Evolutionary conservation across 1,139 yeast genomes (phyloP).

Genomic region (Suzukiozyma palmioleophila): DNA sequence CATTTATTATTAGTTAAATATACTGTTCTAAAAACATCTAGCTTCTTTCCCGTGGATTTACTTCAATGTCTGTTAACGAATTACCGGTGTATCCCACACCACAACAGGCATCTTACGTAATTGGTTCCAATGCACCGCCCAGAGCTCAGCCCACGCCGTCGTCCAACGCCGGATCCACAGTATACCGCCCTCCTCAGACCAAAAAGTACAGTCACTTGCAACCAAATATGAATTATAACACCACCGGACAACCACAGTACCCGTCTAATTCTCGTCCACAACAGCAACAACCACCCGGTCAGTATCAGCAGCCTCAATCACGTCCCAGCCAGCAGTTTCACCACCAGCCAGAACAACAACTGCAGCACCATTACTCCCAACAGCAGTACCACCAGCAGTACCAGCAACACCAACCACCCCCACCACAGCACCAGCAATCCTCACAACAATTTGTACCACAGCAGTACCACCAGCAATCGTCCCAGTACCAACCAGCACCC

Average conservation of each 20-base stretch:
- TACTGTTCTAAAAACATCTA: no score
- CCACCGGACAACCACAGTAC: constrained; percentile 12
- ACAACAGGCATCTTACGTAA: constrained; percentile 38
- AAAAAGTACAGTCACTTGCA: constrained; percentile 11
- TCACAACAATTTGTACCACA: constrained; percentile 14
- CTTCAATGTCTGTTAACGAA: constrained; percentile 33
- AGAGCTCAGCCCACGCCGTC: constrained; percentile 7
- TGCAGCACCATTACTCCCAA: constrained; percentile 13
- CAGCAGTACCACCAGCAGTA: constrained; percentile 8
- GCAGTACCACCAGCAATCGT: constrained; percentile 6
- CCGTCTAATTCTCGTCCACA: constrained; percentile 7
- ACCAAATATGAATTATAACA: constrained; percentile 6
- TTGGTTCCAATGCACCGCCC: constrained; percentile 8
- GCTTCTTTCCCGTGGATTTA: no score
- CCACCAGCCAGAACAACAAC: constrained; percentile 1
- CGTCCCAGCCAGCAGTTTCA: constrained; percentile 7
- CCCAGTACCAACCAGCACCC: constrained; percentile 9
- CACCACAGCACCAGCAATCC: constrained; percentile 8
- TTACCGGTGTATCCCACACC: constrained; percentile 48
- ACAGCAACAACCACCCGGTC: constrained; percentile 10
- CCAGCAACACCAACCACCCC: constrained; percentile 7
- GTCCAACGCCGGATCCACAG: constrained; percentile 3
- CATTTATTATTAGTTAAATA: no score
- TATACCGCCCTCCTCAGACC: constrained; percentile 15
- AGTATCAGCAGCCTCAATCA: constrained; percentile 12